phyloP scores from a whole-genome alignment of 2,329 filamentous ascomycete genomes.

The Coniochaeta sp. region DNA sequence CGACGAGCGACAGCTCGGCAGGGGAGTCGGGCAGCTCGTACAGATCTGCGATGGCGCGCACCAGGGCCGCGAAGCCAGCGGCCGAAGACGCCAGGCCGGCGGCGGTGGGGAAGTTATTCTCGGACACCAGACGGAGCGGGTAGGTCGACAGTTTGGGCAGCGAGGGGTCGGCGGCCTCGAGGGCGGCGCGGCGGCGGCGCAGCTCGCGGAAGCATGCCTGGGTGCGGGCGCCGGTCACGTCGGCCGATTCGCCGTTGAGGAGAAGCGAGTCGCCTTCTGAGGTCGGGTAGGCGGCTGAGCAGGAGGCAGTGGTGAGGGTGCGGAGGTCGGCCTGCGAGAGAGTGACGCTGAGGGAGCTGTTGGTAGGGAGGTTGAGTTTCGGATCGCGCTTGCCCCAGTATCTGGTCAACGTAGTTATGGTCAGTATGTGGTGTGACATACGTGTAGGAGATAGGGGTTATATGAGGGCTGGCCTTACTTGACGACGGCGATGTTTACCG shows the following conservation, averaged over 20 bases:
- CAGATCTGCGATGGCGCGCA: slow-evolving; percentile 84
- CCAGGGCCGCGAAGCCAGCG: slow-evolving; percentile 61
- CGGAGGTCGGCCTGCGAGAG: slow-evolving; percentile 90
- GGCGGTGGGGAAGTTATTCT: slow-evolving; percentile 99
- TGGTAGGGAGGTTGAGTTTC: slow-evolving; percentile 92
- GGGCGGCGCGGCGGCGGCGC: slow-evolving; percentile 63
- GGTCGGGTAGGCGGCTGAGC: slow-evolving; percentile 60
- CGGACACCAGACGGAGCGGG: slow-evolving; percentile 79
- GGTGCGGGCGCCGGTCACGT: slow-evolving; percentile 82
- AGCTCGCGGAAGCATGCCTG: slow-evolving; percentile 90
- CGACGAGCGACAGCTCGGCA: slow-evolving; percentile 78
- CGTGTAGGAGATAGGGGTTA: slow-evolving; percentile 12
- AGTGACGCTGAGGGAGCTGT: slow-evolving; percentile 94
- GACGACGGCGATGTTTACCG: slow-evolving; percentile 97
- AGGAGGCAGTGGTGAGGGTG: slow-evolving; percentile 92
- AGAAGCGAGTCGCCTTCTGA: slow-evolving; percentile 60
- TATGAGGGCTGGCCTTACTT: slow-evolving; percentile 49
- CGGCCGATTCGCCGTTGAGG: slow-evolving; percentile 76
- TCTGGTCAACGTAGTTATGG: slow-evolving; percentile 17
- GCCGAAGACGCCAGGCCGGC: slow-evolving; percentile 75
- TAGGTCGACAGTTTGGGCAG: slow-evolving; percentile 75
- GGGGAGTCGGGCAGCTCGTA: slow-evolving; percentile 79
- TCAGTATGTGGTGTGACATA: slow-evolving; percentile 3
- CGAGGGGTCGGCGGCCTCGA: slow-evolving; percentile 64
- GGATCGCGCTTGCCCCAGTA: slow-evolving; percentile 97